Evolutionary conservation across 2,329 filamentous ascomycete genomes (phyloP), one percentile per base, ranked within the genome.

Genomic region (Achaetomium macrosporum): DNA sequence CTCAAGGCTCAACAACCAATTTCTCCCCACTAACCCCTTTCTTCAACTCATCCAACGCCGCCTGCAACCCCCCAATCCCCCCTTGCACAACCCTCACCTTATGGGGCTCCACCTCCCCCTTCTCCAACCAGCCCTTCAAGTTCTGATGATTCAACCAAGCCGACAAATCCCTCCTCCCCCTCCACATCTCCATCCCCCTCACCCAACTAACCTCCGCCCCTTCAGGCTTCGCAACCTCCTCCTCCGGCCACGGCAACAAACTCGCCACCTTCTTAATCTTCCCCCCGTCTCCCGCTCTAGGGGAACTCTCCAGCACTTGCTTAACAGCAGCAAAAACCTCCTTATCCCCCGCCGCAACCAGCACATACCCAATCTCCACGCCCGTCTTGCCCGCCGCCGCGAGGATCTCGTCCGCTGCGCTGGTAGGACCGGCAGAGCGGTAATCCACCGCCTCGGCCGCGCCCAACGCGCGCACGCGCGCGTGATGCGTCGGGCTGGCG

Each of bases 11-110:
- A 16, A 66, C 59, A 13, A 67, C 53, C 17, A 68, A 42, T 53
- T 68, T 68, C 29, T 59, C 58, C 10, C 65, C 64, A 35, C 65
- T 68, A 0, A 64, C 64, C 6, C 64, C 66, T 41, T 48, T 50
- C 35, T 45, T 57, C 56, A 65, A 35, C 49, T 57, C 53, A 2
- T 64, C 55, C 36, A 69, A 41, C 7, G 57, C 64, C 3, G 35
- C 41, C 30, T 60, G 47, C 9, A 69, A 50, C 1, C 46, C 55
- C 1, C 57, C 48, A 12, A 66, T 44, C 1, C 64, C 62, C 2
- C 51, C 51, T 4, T 60, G 39, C 10, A 64, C 64, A 11, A 67
- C 63, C 65, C 11, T 64, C 60, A 1, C 59, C 60, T 5, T 67
- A 62, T 4, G 59, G 52, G 53, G 70, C 65, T 33, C 69, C 30